Evolutionary conservation across 495 filamentous ascomycete species (phyloP).

Genomic region (Annulohypoxylon bovei): DNA sequence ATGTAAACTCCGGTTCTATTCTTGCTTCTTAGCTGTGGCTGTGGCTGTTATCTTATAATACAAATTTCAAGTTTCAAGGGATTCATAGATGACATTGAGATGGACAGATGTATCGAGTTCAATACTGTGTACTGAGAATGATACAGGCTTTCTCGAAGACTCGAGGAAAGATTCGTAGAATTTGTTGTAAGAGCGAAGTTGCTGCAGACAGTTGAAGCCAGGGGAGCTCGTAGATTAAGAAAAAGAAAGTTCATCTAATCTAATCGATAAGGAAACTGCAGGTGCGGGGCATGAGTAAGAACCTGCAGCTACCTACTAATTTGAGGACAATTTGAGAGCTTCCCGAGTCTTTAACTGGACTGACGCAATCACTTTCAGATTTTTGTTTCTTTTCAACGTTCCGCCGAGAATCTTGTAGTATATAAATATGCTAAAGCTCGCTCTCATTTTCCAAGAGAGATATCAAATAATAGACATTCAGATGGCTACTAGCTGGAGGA

Average conservation of each 20-base stretch:
- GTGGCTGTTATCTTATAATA: background rate
- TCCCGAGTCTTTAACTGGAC: background rate
- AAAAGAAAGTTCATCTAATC: background rate
- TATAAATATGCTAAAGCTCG: background rate
- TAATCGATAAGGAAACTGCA: constrained; percentile 30
- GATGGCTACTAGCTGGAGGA: background rate
- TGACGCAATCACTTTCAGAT: constrained; percentile 32
- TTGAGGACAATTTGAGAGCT: background rate
- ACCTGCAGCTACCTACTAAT: no score
- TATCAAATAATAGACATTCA: background rate
- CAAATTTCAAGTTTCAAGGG: background rate
- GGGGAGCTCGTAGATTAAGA: no score
- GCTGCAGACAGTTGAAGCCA: no score
- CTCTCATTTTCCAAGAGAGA: background rate
- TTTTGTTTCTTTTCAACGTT: background rate
- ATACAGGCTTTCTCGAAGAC: no score
- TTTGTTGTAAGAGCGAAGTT: no score
- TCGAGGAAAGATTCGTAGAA: no score
- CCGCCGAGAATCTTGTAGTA: background rate
- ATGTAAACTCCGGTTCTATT: background rate
- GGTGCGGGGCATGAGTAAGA: constrained; percentile 33
- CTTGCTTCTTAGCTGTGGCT: background rate
- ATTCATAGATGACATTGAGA: background rate
- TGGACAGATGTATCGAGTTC: no score
- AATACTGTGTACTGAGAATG: no score